Conservation (phyloP, 805 yeast genomes). For the Cyberlindnera sargentensis region DNA sequence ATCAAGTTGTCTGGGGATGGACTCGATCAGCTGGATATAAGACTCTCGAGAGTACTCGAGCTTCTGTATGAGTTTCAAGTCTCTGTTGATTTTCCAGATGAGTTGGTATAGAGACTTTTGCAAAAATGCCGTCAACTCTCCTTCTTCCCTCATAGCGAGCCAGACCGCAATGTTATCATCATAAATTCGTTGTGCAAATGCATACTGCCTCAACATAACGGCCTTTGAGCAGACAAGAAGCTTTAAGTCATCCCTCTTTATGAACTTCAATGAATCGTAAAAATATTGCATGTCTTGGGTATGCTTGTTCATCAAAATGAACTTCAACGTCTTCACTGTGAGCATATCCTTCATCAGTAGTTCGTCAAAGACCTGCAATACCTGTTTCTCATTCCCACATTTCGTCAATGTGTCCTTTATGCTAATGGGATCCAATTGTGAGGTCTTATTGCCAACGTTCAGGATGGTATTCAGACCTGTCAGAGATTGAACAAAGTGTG, state of each 20-base stretch:
- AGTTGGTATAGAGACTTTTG: constrained; percentile 14
- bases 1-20: constrained; percentile 12
- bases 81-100: constrained; percentile 9
- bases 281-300: constrained; percentile 6
- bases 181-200: constrained; percentile 7
- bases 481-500: constrained; percentile 15
- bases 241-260: constrained; percentile 4
- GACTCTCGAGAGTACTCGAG: constrained; percentile 1
- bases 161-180: constrained; percentile 3
- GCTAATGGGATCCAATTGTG: constrained; percentile 2
- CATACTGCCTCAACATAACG: constrained; percentile 6
- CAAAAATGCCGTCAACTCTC: constrained; percentile 3
- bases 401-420: constrained; percentile 2
- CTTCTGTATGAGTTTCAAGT: background rate
- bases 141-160: constrained; percentile 2
- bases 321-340: constrained; percentile 5
- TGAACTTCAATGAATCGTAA: constrained; percentile 9
- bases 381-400: constrained; percentile 2
- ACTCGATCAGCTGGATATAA: constrained; percentile 8
- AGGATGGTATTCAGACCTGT: constrained; percentile 11
- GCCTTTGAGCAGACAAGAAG: constrained; percentile 10
- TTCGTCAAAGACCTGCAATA: constrained; percentile 11
- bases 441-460: constrained; percentile 1
- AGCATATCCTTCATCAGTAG: constrained; percentile 7
- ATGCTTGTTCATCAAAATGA: constrained; percentile 8